phyloP scores from a whole-genome alignment of 2,329 filamentous ascomycete genomes.

The Madurella mycetomatis region DNA sequence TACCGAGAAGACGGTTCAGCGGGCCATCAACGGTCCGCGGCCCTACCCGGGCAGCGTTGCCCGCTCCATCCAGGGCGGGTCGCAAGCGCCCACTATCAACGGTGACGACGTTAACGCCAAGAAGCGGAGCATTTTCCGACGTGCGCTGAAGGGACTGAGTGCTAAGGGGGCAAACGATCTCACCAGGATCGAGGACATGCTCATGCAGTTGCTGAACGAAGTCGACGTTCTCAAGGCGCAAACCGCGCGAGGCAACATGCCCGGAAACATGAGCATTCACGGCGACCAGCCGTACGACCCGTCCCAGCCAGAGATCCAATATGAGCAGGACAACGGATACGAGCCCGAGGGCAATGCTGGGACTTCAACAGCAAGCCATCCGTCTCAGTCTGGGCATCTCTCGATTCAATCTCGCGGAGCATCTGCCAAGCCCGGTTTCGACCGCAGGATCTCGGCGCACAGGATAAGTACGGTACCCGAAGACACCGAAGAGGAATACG shows the following conservation, averaged over 20 bases:
- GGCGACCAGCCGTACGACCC: slow-evolving; percentile 64
- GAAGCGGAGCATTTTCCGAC: slow-evolving; percentile 88
- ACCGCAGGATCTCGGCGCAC: slow-evolving; percentile 63
- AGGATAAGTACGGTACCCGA: slow-evolving; percentile 89
- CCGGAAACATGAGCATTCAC: slow-evolving; percentile 43
- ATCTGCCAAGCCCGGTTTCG: slow-evolving; percentile 41
- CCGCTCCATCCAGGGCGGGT: slow-evolving; percentile 54
- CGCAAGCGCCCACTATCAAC: slow-evolving; percentile 47
- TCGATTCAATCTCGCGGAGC: slow-evolving; percentile 53
- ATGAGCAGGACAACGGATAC: slow-evolving; percentile 68
- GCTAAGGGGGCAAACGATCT: slow-evolving; percentile 85
- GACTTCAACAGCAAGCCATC: slow-evolving; percentile 66
- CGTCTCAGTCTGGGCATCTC: slow-evolving; percentile 71
- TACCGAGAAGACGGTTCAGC: slow-evolving; percentile 79
- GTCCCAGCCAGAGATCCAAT: slow-evolving; percentile 57
- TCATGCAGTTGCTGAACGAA: slow-evolving; percentile 86
- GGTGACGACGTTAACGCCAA: slow-evolving; percentile 61
- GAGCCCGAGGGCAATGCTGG: slow-evolving; percentile 78
- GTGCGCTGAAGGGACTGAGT: slow-evolving; percentile 86
- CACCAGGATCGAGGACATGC: slow-evolving; percentile 82
- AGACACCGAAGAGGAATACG: slow-evolving; percentile 70
- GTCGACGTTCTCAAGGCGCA: slow-evolving; percentile 76
- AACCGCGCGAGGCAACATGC: slow-evolving; percentile 38
- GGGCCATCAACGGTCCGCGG: slow-evolving; percentile 77
- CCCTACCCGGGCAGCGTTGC: slow-evolving; percentile 67